These are phyloP conservation scores for Pyropia yezoensis DNA, from an alignment of 23 red algal species.

Conservation along the genomic window DNA sequence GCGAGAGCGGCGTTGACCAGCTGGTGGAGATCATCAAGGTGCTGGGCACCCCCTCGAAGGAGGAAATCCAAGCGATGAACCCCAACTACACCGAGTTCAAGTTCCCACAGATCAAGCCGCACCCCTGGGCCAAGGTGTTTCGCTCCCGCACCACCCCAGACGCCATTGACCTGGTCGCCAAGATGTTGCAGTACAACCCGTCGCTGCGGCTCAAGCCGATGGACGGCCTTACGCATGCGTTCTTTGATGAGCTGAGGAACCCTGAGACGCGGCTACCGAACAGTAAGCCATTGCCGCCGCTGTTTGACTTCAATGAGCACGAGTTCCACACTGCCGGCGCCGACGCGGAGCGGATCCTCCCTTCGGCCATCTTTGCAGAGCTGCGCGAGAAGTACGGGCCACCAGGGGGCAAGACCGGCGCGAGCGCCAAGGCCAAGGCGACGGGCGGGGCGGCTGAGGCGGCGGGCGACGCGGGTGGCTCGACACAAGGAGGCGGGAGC, in stretches of 20 bases:
- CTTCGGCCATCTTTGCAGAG: conserved; percentile 25
- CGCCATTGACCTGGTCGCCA: conserved; percentile 83
- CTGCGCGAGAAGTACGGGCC: conserved; percentile 50
- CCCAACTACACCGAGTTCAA: conserved; percentile 90
- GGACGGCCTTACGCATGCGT: conserved; percentile 77
- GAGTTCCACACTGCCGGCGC: conserved; percentile 68
- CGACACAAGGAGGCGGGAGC: too few species aligned
- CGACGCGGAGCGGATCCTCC: conserved; percentile 46
- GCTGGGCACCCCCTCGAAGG: conserved; percentile 77
- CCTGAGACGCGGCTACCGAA: conserved; percentile 42
- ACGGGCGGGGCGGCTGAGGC: too few species aligned
- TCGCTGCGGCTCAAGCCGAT: conserved; percentile 58
- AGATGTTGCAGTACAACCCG: conserved; percentile 86
- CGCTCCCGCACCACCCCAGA: conserved; percentile 46
- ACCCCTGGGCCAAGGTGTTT: conserved; percentile 71
- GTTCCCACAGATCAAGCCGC: conserved; percentile 77
- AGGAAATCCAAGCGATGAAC: conserved; percentile 90
- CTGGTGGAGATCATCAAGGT: conserved; percentile 96
- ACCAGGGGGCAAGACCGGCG: too few species aligned
- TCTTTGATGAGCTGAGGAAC: conserved; percentile 85
- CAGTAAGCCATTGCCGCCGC: conserved; percentile 69
- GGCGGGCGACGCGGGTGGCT: too few species aligned
- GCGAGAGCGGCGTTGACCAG: conserved; percentile 90
- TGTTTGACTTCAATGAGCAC: conserved; percentile 93
- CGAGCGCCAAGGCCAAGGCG: too few species aligned